Conservation (phyloP, 495 filamentous ascomycete species). For the Tuber melanosporum region DNA sequence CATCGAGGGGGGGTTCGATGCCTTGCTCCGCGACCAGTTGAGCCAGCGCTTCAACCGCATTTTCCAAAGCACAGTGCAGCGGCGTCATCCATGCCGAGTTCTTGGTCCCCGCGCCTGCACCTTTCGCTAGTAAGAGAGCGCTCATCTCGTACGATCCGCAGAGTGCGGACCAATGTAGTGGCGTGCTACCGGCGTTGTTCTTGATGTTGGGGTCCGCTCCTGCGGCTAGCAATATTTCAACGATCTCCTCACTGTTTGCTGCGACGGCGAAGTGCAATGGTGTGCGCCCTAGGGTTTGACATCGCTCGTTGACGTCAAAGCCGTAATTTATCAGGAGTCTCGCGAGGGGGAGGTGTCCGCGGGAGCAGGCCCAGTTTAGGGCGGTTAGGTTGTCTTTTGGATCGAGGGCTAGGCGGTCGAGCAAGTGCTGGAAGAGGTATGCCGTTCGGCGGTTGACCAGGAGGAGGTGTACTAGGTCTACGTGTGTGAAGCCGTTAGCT, state of each 20-base stretch:
- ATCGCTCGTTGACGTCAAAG: neutral
- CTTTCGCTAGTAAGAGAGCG: neutral
- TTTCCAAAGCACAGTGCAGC: neutral
- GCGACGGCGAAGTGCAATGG: neutral
- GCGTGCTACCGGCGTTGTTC: neutral
- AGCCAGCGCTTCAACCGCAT: neutral
- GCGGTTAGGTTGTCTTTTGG: neutral
- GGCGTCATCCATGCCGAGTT: neutral
- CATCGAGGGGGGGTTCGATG: neutral
- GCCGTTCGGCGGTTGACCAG: conserved; percentile 7
- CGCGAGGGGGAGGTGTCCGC: neutral
- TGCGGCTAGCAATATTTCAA: neutral
- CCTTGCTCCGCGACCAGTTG: neutral
- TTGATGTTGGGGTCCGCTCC: neutral
- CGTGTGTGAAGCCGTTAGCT: neutral
- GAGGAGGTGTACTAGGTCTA: conserved; percentile 7
- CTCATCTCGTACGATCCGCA: neutral
- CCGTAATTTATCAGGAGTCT: neutral
- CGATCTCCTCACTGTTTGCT: neutral
- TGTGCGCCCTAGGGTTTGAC: neutral
- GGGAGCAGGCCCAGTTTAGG: conserved; percentile 6
- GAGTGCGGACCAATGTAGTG: neutral
- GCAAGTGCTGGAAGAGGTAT: conserved; percentile 3
- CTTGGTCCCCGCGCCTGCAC: neutral
- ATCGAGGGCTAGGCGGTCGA: conserved; percentile 6